Percentiles rank a stretch among this genome's conserved stretches.
phyloP scores from a whole-genome alignment of 1,284 basidiomycete genomes.

The Ceratobasidium sp. region DNA sequence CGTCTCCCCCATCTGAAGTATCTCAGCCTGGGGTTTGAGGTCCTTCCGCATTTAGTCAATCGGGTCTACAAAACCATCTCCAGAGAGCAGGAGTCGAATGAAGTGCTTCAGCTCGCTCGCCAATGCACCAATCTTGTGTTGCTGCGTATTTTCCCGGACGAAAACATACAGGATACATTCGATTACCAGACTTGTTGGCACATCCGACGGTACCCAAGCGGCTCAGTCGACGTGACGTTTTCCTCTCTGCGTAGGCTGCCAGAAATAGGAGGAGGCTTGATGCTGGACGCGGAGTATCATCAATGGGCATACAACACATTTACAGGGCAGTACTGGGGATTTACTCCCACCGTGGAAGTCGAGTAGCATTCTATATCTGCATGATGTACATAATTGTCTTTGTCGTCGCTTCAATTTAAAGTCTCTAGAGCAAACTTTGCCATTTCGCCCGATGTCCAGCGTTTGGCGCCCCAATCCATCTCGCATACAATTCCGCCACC shows the following conservation, averaged over 20 bases:
- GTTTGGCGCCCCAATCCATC: conserved; percentile 24
- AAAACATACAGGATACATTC: conserved; percentile 1
- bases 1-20: not conserved
- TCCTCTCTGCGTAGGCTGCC: conserved; percentile 8
- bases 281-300: conserved; percentile 4
- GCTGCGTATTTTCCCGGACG: conserved; percentile 28
- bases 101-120: conserved; percentile 29
- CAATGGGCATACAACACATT: not conserved
- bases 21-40: conserved; percentile 25
- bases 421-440: conserved; percentile 26
- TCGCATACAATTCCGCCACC: conserved; percentile 34
- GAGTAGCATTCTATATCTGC: no score
- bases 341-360: conserved; percentile 6
- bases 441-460: conserved; percentile 34
- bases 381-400: not conserved
- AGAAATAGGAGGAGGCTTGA: not conserved
- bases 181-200: conserved; percentile 18
- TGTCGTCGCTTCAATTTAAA: not conserved
- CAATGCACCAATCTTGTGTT: conserved; percentile 11
- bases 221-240: not conserved
- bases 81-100: conserved; percentile 8
- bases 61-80: not conserved
- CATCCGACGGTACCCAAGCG: conserved; percentile 7
- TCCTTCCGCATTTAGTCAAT: conserved; percentile 29
- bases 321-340: conserved; percentile 1